Base-by-base conservation (phyloP, 768 basidiomycete genomes). In the Rhodotorula graminis region DNA sequence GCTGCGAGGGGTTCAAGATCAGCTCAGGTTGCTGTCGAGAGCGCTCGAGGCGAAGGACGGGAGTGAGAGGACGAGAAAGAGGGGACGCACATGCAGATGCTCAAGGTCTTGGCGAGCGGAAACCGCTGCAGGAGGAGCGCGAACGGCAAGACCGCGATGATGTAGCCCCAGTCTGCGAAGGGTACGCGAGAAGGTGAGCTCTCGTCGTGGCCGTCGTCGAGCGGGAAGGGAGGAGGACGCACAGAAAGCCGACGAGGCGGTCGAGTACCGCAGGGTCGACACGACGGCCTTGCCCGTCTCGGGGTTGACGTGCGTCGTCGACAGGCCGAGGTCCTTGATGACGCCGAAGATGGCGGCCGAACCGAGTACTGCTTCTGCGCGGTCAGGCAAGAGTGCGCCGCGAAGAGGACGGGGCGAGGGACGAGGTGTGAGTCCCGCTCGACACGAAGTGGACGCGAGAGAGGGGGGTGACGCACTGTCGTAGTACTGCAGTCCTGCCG, bases 291-390 rank as follows among this genome's bases (percentile, higher is more conserved):
- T 67, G 37, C 67, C 65, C 57, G 68, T 71, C 33, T 31, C 61
- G 7, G 67, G 59, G 64, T 69, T n/a, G 53, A 69, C 37, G 29
- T 68, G 61, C 6, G 61, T 70, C 2, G 74, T 72, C 31, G 71
- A 64, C 9, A 76, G 59, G n/a, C 55, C 55, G 8, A 76, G 59
- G 25, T 76, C 74, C 33, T 67, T 64, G 50, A 76, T 56, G 31
- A 72, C 46, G 3, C 74, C 74, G 37, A 76, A 76, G 57, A 76
- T 66, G 29, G 74, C 72, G 9, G 71, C 71, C 2, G 57, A 61
- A 0, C 58, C 53, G 2, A 72, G 29, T 2, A 76, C 69, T 0
- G 74, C 74, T 65, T 72, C 29, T 8, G 37, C 16, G 14, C 11
- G 50, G n/a, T 25, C 2, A 23, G 49, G 50, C 29, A 60, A 37